Percentiles rank a stretch among this genome's conserved stretches.
phyloP scores from a whole-genome alignment of 352 stramenopile genomes.

The Phytophthora litchii region DNA sequence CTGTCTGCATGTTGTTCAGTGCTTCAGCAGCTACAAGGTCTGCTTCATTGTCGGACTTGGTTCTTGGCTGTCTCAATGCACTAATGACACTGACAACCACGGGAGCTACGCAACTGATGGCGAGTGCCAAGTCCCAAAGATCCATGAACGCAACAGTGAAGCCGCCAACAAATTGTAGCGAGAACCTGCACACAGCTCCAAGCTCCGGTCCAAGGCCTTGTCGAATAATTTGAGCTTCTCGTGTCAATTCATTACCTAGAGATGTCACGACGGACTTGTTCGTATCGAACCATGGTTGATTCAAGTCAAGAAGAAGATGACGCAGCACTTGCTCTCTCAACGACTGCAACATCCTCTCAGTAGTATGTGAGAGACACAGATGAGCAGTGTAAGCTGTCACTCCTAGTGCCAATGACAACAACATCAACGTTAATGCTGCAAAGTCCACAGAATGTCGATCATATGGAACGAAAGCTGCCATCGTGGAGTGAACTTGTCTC shows the following conservation, averaged over 20 bases:
- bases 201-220: slow-evolving; percentile 25
- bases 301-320: slow-evolving; percentile 25
- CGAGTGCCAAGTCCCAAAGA: slow-evolving; percentile 35
- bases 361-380: slow-evolving; percentile 29
- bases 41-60: slow-evolving; percentile 14
- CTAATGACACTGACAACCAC: slow-evolving; percentile 7
- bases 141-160: slow-evolving; percentile 21
- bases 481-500: slow-evolving; percentile 1
- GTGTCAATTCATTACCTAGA: slow-evolving; percentile 17
- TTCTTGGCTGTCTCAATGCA: background rate
- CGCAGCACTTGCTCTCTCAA: slow-evolving; percentile 30
- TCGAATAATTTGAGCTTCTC: slow-evolving; percentile 26
- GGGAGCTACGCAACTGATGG: slow-evolving; percentile 13
- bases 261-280: slow-evolving; percentile 1
- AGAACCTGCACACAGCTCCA: slow-evolving; percentile 16
- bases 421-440: slow-evolving; percentile 23
- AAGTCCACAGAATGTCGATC: slow-evolving; percentile 18
- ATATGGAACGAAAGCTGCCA: slow-evolving; percentile 26
- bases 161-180: slow-evolving; percentile 24
- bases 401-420: slow-evolving; percentile 22
- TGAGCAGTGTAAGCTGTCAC: slow-evolving; percentile 30
- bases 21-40: slow-evolving; percentile 29
- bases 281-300: slow-evolving; percentile 29
- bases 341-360: slow-evolving; percentile 20
- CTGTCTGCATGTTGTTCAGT: slow-evolving; percentile 32